phyloP scores from a whole-genome alignment of 1,284 basidiomycete species.

The Ustilago hordei region DNA sequence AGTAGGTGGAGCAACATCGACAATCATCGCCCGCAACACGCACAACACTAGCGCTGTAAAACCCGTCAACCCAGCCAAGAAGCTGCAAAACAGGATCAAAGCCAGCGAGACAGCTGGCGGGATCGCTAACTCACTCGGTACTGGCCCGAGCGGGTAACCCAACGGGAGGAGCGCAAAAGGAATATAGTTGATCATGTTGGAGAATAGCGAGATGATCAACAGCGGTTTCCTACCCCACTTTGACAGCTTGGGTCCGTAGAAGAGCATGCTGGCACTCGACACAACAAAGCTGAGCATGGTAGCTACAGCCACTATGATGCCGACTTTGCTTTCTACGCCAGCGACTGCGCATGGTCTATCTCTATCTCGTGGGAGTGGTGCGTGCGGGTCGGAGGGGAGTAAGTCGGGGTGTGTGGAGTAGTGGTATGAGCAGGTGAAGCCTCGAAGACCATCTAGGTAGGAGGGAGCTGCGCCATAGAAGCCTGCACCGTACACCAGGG shows the following conservation, averaged over 20 bases:
- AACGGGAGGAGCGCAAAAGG: constrained; percentile 44
- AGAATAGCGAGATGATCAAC: constrained; percentile 39
- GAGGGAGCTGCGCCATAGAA: constrained; percentile 40
- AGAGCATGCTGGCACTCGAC: constrained; percentile 49
- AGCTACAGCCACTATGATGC: constrained; percentile 38
- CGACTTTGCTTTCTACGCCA: constrained; percentile 47
- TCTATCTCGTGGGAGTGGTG: constrained; percentile 32
- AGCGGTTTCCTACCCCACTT: constrained; percentile 48
- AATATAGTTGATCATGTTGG: constrained; percentile 46
- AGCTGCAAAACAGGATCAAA: constrained; percentile 39
- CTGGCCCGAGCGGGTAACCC: constrained; percentile 42
- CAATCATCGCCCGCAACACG: constrained; percentile 44
- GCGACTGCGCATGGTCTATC: constrained; percentile 47
- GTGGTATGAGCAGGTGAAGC: constrained; percentile 42
- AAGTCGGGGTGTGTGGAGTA: constrained; percentile 37
- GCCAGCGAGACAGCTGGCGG: constrained; percentile 33
- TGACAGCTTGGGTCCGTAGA: constrained; percentile 44
- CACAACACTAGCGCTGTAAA: constrained; percentile 39
- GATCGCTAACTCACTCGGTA: constrained; percentile 33
- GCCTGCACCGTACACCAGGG: constrained; percentile 35
- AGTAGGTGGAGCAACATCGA: constrained; percentile 44
- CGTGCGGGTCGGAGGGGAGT: constrained; percentile 28
- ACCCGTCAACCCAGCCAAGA: constrained; percentile 39
- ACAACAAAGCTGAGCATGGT: constrained; percentile 48
- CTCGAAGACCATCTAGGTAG: constrained; percentile 39